Evolutionary conservation across 2,329 filamentous ascomycete species (phyloP), one percentile per base, ranked within the genome.

Genomic region (Nectriaceae sp.): DNA sequence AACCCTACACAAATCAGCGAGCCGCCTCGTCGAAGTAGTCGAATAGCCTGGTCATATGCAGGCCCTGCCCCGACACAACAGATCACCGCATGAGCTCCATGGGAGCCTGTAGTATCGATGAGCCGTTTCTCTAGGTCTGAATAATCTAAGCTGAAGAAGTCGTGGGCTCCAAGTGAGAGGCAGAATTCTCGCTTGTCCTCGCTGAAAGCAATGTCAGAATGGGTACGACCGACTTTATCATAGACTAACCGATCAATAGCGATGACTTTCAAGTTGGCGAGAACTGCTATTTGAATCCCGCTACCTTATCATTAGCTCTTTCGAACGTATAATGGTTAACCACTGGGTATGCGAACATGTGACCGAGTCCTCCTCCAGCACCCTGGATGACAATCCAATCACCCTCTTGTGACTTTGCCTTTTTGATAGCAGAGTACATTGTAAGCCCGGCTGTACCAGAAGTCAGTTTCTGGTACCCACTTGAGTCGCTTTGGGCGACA

Each of bases 321-420:
- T 31, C 8, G 8, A 31, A 8, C 8, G 26, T 31, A 31, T 8
- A 26, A 31, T 18, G 40, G n/a, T 33, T 38, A 15, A 16, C 19
- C 19, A 38, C 35, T 16, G 40, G 21, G 21, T 46, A 37, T 15
- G 40, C 44, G 4, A 26, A 36, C 18, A 46, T 36, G 38, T 46
- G 44, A 3, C 44, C 44, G 16, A 46, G 44, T 19, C 44, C 44
- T 3, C 44, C 44, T 2, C 44, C 44, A 33, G 44, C 44, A 40
- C 44, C 44, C 5, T 40, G 44, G n/a, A 46, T 46, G 18, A 46
- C 44, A 4, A 46, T n/a, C 3, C 36, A 19, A 37, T 46, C 37
- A 11, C 44, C 44, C 20, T n/a, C 11, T 35, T 24, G 38, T 46
- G 44, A 21, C 39, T 22, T 46, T 46, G 5, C 21, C 39, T 6